Percentiles rank a stretch among this genome's conserved stretches.
These are phyloP conservation scores for Calonectria pauciramosa DNA, from an alignment of 2,329 filamentous ascomycete species.

Conservation along the genomic window DNA sequence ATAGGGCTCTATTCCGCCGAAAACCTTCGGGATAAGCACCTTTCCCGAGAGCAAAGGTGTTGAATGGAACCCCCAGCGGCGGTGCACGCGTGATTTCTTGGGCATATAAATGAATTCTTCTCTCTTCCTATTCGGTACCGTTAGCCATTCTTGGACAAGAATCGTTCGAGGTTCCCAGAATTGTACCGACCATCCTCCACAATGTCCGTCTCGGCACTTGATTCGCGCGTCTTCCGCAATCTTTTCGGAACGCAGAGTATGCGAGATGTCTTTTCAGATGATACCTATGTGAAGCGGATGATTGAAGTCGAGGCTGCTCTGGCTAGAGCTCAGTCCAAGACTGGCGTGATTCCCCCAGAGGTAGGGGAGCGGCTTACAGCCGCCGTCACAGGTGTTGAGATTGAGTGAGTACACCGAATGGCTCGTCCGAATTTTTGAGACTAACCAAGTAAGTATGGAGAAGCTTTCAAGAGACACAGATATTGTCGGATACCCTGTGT, in stretches of 20 bases:
- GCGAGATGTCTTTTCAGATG: conserved; percentile 58
- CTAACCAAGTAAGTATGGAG: conserved; percentile 10
- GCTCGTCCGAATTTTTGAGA: too few relatives aligned
- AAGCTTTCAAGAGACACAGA: conserved; percentile 63
- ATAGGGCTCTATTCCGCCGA: not conserved
- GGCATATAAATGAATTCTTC: not conserved
- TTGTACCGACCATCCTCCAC: not conserved
- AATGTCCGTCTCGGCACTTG: conserved; percentile 48
- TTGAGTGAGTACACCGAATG: conserved; percentile 5
- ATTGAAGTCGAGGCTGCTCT: conserved; percentile 66
- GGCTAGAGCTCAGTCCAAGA: conserved; percentile 63
- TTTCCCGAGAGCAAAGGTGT: not conserved
- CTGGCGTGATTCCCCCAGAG: conserved; percentile 59
- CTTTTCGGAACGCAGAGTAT: conserved; percentile 67
- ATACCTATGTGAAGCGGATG: conserved; percentile 62
- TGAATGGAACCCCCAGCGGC: not conserved
- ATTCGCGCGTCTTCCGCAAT: conserved; percentile 65
- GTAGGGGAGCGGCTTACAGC: conserved; percentile 53
- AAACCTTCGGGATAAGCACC: not conserved
- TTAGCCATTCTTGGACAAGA: not conserved
- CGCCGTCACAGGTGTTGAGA: conserved; percentile 41
- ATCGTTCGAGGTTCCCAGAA: not conserved
- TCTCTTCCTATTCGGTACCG: not conserved
- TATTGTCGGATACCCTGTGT: conserved; percentile 67
- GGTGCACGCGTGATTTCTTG: not conserved